Base-by-base conservation (phyloP, 768 basidiomycete species). In the Lentinula raphanica region DNA sequence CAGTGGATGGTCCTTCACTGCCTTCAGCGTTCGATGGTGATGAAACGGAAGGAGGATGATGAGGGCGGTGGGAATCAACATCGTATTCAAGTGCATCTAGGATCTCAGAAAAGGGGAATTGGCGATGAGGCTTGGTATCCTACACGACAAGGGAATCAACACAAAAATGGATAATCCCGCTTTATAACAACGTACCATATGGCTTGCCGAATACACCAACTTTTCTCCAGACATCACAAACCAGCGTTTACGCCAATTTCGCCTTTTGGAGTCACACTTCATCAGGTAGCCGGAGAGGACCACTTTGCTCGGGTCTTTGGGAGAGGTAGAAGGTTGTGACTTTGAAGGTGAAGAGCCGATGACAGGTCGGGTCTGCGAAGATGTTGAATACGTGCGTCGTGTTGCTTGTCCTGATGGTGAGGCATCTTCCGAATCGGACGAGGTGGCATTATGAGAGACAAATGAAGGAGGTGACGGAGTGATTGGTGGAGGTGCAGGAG, bases 231-330 rank as follows among this genome's bases (percentile, higher is more conserved):
- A 93, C n/a, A 99, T 76, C 36, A 92, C 86, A 66, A 99, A 98
- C 96, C 95, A 98, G 28, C 97, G 76, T 72, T 99, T 98, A 58
- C 94, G 82, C 97, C 97, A 99, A 63, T 85, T 92, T 65, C 90
- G 88, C 67, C 96, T 83, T 64, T 95, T 93, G 44, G 88, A 87
- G 27, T 93, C 94, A 70, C 93, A 94, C 68, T 98, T 98, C 90
- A 95, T 94, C 60, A 99, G 77, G 71, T 98, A 99, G 1, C 94
- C 94, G 19, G 86, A 85, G 3, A 96, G 69, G 38, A 99, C 87
- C 38, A 86, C 76, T 74, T 94, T 95, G n/a, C 83, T 76, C 19
- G 81, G 79, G 62, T 92, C 90, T 39, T 79, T 79, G 49, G 69
- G 32, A 7, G 62, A 42, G 5, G 70, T 69, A 6, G 66, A 48